A percentile compares a stretch with the other conserved stretches of the same genome.
Conservation (phyloP, 495 filamentous ascomycete genomes). For the Daldinia bambusicola region DNA sequence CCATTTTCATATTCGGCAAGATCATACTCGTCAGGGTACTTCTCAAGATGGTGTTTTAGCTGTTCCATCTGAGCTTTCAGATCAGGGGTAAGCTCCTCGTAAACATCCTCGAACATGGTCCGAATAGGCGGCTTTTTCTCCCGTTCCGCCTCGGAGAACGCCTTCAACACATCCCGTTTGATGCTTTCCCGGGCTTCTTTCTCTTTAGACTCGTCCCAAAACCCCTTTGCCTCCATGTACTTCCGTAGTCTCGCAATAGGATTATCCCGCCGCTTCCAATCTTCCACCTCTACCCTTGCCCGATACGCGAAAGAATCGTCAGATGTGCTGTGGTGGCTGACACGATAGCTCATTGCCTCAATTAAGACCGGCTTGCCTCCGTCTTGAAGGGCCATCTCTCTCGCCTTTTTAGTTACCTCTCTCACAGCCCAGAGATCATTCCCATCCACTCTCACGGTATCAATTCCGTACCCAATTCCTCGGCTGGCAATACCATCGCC, state of each 20-base stretch:
- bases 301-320: constrained; percentile 98
- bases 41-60: constrained; percentile 78
- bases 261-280: constrained; percentile 97
- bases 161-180: constrained; percentile 79
- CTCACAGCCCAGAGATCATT: constrained; percentile 97
- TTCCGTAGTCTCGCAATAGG: constrained; percentile 91
- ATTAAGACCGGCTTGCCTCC: constrained; percentile 86
- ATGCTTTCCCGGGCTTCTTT: constrained; percentile 73
- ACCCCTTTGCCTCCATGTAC: constrained; percentile 82
- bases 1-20: constrained; percentile 80
- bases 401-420: constrained; percentile 81
- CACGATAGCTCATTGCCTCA: constrained; percentile 97
- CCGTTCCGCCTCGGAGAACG: constrained; percentile 86
- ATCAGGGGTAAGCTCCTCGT: constrained; percentile 87
- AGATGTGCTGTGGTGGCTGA: constrained; percentile 96
- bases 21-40: constrained; percentile 95
- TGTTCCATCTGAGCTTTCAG: constrained; percentile 79
- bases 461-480: constrained; percentile 96
- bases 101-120: constrained; percentile 85
- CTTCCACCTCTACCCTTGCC: constrained; percentile 91
- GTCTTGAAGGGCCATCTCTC: constrained; percentile 77
- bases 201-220: constrained; percentile 88
- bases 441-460: constrained; percentile 94
- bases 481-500: constrained; percentile 96
- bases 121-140: constrained; percentile 86